phyloP scores from a whole-genome alignment of 495 filamentous ascomycete species.

The Arthonia radiata region DNA sequence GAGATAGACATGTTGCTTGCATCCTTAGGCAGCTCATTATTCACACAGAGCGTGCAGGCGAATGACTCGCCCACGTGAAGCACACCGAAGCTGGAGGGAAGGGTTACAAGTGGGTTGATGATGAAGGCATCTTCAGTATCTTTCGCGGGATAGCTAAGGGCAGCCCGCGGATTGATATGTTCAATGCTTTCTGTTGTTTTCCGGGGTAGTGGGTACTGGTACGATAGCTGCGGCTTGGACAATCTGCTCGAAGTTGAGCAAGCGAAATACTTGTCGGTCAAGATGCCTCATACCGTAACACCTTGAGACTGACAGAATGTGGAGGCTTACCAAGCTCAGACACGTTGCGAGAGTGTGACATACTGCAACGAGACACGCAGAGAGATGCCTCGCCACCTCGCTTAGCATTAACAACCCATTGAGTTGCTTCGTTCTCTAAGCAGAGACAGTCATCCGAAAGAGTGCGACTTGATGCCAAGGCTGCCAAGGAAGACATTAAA shows the following conservation, averaged over 20 bases:
- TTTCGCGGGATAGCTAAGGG: conserved; percentile 26
- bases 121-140: conserved; percentile 26
- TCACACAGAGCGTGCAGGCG: conserved; percentile 77
- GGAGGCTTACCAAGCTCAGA: no score
- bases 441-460: no score
- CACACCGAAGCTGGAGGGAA: conserved; percentile 76
- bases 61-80: conserved; percentile 94
- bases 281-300: conserved; percentile 26
- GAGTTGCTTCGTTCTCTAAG: no score
- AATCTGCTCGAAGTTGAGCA: conserved; percentile 12
- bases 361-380: no score
- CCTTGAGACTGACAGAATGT: conserved; percentile 72
- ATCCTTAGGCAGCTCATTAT: conserved; percentile 59
- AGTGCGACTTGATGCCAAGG: no score
- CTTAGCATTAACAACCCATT: no score
- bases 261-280: conserved; percentile 24
- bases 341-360: no score
- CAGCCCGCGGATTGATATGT: conserved; percentile 24
- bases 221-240: conserved; percentile 16
- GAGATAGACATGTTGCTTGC: conserved; percentile 49
- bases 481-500: no score
- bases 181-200: conserved; percentile 12
- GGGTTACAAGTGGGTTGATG: conserved; percentile 46
- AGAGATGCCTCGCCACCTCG: no score
- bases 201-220: conserved; percentile 28